phyloP scores from a whole-genome alignment of 805 yeast species.

The Saccharomyces jurei region DNA sequence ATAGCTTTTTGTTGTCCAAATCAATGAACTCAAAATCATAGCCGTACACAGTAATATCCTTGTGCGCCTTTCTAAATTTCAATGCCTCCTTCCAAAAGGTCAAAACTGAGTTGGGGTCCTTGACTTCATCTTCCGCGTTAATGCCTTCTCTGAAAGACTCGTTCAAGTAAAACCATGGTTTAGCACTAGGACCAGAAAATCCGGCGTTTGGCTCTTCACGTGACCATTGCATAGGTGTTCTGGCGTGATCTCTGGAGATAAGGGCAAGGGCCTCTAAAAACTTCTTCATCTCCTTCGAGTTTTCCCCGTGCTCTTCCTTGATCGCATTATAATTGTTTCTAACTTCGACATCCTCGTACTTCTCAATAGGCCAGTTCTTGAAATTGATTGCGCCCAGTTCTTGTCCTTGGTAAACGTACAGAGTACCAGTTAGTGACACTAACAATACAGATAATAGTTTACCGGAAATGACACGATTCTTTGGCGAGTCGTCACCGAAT shows the following conservation, averaged over 20 bases:
- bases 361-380: slow-evolving; percentile 38
- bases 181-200: slow-evolving; percentile 33
- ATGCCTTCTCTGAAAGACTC: slow-evolving; percentile 40
- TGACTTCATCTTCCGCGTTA: slow-evolving; percentile 40
- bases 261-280: slow-evolving; percentile 32
- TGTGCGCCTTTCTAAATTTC: slow-evolving; percentile 36
- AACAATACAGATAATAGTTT: slow-evolving; percentile 42
- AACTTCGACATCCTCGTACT: slow-evolving; percentile 45
- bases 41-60: slow-evolving; percentile 41
- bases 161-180: slow-evolving; percentile 48
- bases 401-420: slow-evolving; percentile 54
- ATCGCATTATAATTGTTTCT: slow-evolving; percentile 35
- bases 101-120: slow-evolving; percentile 40
- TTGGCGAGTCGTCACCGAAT: slow-evolving; percentile 39
- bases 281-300: slow-evolving; percentile 22
- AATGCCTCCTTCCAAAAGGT: slow-evolving; percentile 40
- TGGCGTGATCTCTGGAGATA: slow-evolving; percentile 44
- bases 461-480: slow-evolving; percentile 34
- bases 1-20: slow-evolving; percentile 34
- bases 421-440: slow-evolving; percentile 43
- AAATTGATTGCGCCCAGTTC: slow-evolving; percentile 50
- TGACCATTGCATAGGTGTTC: slow-evolving; percentile 52
- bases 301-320: slow-evolving; percentile 19
- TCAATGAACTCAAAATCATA: slow-evolving; percentile 36
- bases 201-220: slow-evolving; percentile 38